Evolutionary conservation across 129 eudicot genomes (phyloP).

Genomic region (Arctium lappa): DNA sequence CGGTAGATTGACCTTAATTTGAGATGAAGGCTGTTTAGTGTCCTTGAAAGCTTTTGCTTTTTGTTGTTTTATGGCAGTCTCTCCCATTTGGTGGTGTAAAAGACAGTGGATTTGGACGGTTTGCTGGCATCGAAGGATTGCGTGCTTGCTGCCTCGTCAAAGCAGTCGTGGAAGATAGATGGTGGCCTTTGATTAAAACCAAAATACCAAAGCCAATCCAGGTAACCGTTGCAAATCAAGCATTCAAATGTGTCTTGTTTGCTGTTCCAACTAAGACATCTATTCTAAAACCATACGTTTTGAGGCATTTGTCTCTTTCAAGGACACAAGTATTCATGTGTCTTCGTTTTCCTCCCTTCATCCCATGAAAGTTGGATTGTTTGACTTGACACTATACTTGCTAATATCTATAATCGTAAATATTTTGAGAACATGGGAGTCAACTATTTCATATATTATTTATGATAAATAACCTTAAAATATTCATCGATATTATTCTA

Average conservation of each 20-base stretch:
- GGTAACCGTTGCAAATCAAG: slow-evolving; percentile 33
- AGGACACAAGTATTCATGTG: too few relatives aligned
- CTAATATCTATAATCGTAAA: too few relatives aligned
- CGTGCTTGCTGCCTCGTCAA: slow-evolving; percentile 96
- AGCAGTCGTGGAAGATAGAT: slow-evolving; percentile 91
- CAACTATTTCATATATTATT: too few relatives aligned
- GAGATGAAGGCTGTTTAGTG: background rate
- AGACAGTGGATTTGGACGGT: slow-evolving; percentile 99
- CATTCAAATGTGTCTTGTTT: background rate
- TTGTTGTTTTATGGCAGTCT: slow-evolving; percentile 47
- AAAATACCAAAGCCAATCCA: slow-evolving; percentile 95
- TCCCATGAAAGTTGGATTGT: too few relatives aligned
- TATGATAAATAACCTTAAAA: too few relatives aligned
- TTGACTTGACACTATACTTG: too few relatives aligned
- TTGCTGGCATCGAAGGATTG: slow-evolving; percentile 95
- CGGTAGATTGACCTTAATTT: background rate
- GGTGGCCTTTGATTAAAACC: slow-evolving; percentile 94
- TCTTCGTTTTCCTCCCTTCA: too few relatives aligned
- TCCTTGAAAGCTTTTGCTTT: background rate
- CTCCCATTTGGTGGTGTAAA: slow-evolving; percentile 98
- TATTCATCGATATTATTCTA: too few relatives aligned
- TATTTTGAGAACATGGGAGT: too few relatives aligned
- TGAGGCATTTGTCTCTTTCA: too few relatives aligned
- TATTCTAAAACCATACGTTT: too few relatives aligned
- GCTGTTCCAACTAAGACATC: background rate